phyloP scores from a whole-genome alignment of 768 basidiomycete species.

The Leucocoprinus leucothites region DNA sequence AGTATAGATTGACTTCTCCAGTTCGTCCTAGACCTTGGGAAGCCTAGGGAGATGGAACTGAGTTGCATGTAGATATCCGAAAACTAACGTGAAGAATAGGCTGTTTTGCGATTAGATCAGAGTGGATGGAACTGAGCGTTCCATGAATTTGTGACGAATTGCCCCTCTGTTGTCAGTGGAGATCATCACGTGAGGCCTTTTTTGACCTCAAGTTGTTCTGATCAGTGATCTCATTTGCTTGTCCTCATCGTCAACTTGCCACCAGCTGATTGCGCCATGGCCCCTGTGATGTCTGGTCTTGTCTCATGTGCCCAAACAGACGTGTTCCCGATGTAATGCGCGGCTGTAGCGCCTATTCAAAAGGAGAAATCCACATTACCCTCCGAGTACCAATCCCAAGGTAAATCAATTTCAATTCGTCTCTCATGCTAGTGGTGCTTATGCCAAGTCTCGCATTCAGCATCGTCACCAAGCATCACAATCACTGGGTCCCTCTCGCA shows the following conservation, averaged over 20 bases:
- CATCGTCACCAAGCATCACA: constrained; percentile 10
- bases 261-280: too few relatives aligned
- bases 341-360: too few relatives aligned
- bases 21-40: constrained; percentile 58
- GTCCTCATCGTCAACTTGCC: too few relatives aligned
- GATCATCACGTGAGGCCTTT: too few relatives aligned
- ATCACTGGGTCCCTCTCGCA: too few relatives aligned
- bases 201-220: too few relatives aligned
- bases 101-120: constrained; percentile 62
- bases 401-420: constrained; percentile 25
- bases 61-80: constrained; percentile 39
- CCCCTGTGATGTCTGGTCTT: too few relatives aligned
- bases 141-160: too few relatives aligned
- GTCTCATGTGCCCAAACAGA: too few relatives aligned
- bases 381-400: constrained; percentile 62
- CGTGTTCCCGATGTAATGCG: too few relatives aligned
- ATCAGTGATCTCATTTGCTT: too few relatives aligned
- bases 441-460: neutral
- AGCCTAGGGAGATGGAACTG: constrained; percentile 37
- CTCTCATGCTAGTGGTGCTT: neutral
- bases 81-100: constrained; percentile 20
- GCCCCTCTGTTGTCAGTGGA: too few relatives aligned
- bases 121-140: constrained; percentile 60
- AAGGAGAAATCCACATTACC: constrained; percentile 45
- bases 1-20: constrained; percentile 40